These are phyloP conservation scores for Lanzia echinophila DNA, from an alignment of 2,329 filamentous ascomycete species.

Conservation along the genomic window DNA sequence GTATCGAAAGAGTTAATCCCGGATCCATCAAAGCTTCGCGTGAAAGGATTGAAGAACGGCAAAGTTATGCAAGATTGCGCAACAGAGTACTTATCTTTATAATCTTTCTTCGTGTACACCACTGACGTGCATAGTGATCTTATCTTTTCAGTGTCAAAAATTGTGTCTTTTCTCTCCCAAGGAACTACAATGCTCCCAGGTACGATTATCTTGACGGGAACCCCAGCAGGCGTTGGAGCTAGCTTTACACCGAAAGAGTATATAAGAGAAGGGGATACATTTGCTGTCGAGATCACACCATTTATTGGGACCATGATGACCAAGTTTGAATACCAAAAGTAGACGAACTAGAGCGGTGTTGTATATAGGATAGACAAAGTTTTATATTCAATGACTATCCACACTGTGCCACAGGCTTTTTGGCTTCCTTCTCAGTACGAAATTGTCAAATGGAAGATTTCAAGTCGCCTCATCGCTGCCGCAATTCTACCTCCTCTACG, in stretches of 20 bases:
- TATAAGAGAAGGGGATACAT: slow-evolving; percentile 40
- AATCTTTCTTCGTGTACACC: not conserved
- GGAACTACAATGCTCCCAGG: slow-evolving; percentile 40
- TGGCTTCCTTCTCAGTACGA: too few relatives aligned
- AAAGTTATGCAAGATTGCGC: slow-evolving; percentile 38
- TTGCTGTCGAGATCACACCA: slow-evolving; percentile 42
- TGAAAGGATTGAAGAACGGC: slow-evolving; percentile 44
- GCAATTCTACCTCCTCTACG: too few relatives aligned
- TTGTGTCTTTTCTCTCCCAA: slow-evolving; percentile 35
- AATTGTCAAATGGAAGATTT: too few relatives aligned
- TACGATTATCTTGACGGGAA: slow-evolving; percentile 41
- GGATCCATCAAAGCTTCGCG: slow-evolving; percentile 35
- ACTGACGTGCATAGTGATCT: slow-evolving; percentile 32
- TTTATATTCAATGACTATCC: too few relatives aligned
- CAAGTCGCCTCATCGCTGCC: too few relatives aligned
- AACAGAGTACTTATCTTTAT: slow-evolving; percentile 31
- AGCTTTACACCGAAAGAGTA: slow-evolving; percentile 34
- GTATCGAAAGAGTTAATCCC: slow-evolving; percentile 39
- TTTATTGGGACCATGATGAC: slow-evolving; percentile 43
- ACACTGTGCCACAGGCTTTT: too few relatives aligned
- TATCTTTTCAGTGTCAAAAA: slow-evolving; percentile 41
- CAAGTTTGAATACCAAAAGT: slow-evolving; percentile 34
- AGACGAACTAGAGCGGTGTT: not conserved
- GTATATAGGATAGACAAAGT: not conserved
- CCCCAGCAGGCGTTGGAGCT: slow-evolving; percentile 34